Evolutionary conservation across 2,329 filamentous ascomycete species (phyloP), one percentile per base, ranked within the genome.

Genomic region (Aspergillus hortae): DNA sequence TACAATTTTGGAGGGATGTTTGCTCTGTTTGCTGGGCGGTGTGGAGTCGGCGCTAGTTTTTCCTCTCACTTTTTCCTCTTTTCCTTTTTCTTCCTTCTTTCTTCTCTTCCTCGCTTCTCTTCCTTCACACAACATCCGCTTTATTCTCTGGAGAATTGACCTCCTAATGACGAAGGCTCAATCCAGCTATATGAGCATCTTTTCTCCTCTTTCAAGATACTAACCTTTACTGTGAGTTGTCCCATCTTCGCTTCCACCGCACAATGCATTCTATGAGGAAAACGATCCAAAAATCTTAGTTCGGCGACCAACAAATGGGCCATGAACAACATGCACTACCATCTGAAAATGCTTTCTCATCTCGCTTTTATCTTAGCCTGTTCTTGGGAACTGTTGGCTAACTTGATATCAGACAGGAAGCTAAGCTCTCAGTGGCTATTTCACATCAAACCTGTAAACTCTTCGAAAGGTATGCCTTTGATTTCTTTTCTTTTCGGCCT

Each of bases 301-400:
- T 79, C 74, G 75, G 79, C 73, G 77, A 82, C 73, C 68, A 66
- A 64, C 62, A 67, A 67, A 75, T 80, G 80, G 78, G 78, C 78
- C 77, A 61, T 76, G 79, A 79, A 75, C 80, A 52, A 82, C 80
- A 83, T 83, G 80, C 80, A 82, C 74, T 74, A 83, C 80, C 80
- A 80, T 81, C 80, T 83, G 76, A 78, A 57, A 38, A 38, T 42
- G 15, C 60, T 54, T 51, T 48, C 40, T 38, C 44, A 43, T 41
- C 43, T 43, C 51, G 54, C 48, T n/a, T 47, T 38, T n/a, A 19
- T 48, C 30, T 19, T 25, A 11, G 46, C 42, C 48, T 43, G 32
- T 6, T 38, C 33, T 25, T 19, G 7, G 7, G 19, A 15, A 54
- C 43, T 46, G 45, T 25, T 52, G 45, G 45, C 52, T 59, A 23